phyloP scores from a whole-genome alignment of 2,329 filamentous ascomycete genomes.

The Thermothelomyces thermophilus region DNA sequence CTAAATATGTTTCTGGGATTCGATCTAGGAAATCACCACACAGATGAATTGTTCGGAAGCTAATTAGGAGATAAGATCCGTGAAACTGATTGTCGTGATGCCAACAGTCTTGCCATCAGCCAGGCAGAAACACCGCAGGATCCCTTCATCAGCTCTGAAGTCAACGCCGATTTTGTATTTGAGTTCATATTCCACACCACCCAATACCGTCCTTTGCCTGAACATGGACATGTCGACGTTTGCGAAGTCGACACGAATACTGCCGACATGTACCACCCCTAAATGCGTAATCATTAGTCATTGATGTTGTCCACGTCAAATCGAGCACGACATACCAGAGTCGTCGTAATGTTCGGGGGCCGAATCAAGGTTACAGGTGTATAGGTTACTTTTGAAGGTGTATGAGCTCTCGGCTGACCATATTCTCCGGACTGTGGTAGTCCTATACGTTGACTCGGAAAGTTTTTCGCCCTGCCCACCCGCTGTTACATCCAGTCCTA shows the following conservation, averaged over 20 bases:
- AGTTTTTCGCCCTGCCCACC: background rate
- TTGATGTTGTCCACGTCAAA: background rate
- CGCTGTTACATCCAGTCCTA: background rate
- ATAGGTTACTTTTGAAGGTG: background rate
- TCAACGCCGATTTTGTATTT: background rate
- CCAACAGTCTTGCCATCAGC: conserved; percentile 1
- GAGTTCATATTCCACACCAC: background rate
- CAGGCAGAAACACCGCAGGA: background rate
- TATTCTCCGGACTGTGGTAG: background rate
- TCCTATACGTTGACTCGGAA: background rate
- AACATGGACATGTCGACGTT: conserved; percentile 4
- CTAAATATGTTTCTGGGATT: too few species aligned
- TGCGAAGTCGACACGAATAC: background rate
- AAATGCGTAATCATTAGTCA: background rate
- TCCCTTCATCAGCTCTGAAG: conserved; percentile 2
- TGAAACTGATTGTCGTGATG: background rate
- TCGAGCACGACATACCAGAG: background rate
- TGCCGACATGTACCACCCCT: background rate
- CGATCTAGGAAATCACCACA: too few species aligned
- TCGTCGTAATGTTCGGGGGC: background rate
- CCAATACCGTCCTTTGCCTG: background rate
- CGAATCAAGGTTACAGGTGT: background rate
- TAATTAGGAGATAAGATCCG: background rate
- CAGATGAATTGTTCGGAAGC: too few species aligned
- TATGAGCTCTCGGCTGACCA: background rate